These are phyloP conservation scores for Fusarium poae DNA, from an alignment of 2,329 filamentous ascomycete genomes.

Conservation along the genomic window DNA sequence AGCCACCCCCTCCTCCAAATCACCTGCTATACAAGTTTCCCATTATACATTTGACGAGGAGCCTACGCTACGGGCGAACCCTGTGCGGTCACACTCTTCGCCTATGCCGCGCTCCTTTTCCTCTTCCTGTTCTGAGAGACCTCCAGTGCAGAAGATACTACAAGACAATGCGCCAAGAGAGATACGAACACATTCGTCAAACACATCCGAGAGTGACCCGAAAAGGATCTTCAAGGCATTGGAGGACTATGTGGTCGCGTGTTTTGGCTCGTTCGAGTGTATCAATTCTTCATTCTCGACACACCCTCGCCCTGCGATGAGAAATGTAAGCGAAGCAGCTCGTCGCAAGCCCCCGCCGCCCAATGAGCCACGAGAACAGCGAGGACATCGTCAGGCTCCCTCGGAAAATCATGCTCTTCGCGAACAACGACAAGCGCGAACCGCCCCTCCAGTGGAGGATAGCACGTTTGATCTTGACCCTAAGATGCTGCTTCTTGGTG, in stretches of 20 bases:
- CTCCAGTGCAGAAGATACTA: slow-evolving; percentile 41
- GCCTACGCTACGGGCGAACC: slow-evolving; percentile 54
- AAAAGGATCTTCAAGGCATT: slow-evolving; percentile 78
- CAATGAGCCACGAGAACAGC: slow-evolving; percentile 53
- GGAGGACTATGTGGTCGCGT: slow-evolving; percentile 80
- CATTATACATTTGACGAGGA: slow-evolving; percentile 56
- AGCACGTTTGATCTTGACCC: slow-evolving; percentile 71
- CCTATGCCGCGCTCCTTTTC: slow-evolving; percentile 57
- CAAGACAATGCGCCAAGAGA: slow-evolving; percentile 32
- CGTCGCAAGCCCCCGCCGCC: slow-evolving; percentile 47
- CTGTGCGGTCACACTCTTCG: slow-evolving; percentile 43
- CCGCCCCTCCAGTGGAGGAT: slow-evolving; percentile 37
- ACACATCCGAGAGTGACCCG: slow-evolving; percentile 53
- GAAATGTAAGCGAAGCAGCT: slow-evolving; percentile 44
- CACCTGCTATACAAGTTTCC: slow-evolving; percentile 41
- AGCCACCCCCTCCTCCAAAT: slow-evolving; percentile 15
- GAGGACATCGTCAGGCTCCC: slow-evolving; percentile 51
- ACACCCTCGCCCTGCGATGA: slow-evolving; percentile 52
- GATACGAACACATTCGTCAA: slow-evolving; percentile 30
- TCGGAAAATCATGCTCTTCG: slow-evolving; percentile 53
- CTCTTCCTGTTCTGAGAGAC: slow-evolving; percentile 60
- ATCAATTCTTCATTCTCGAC: slow-evolving; percentile 83
- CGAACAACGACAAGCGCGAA: slow-evolving; percentile 38
- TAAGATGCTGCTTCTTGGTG: slow-evolving; percentile 79
- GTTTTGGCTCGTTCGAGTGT: slow-evolving; percentile 76